Percentiles rank a stretch among this genome's conserved stretches.
Conservation (phyloP, 495 filamentous ascomycete genomes). For the Delitschia confertaspora region DNA sequence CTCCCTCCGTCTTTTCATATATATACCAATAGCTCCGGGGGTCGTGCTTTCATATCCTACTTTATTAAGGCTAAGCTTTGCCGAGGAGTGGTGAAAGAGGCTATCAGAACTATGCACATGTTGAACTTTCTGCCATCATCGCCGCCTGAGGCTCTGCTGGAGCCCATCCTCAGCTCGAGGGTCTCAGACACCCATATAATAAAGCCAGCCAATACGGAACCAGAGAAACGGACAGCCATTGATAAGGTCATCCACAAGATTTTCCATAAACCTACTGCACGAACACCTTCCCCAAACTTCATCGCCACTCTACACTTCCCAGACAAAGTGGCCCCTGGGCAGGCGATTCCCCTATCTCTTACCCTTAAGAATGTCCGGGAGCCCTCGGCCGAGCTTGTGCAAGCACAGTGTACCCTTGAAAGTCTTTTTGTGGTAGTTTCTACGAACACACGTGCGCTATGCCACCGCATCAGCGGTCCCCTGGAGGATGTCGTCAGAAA, state of each 20-base stretch:
- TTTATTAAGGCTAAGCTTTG: constrained; percentile 11
- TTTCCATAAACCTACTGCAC: not conserved
- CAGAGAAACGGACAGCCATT: constrained; percentile 6
- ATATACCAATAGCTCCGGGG: constrained; percentile 11
- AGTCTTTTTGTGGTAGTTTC: not conserved
- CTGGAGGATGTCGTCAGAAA: constrained; percentile 17
- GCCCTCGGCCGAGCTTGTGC: not conserved
- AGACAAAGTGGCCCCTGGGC: constrained; percentile 14
- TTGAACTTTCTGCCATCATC: constrained; percentile 10
- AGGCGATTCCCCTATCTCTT: constrained; percentile 13
- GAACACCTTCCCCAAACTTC: not conserved
- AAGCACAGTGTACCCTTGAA: not conserved
- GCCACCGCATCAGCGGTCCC: not conserved
- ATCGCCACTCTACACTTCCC: constrained; percentile 14
- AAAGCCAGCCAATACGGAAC: constrained; percentile 8
- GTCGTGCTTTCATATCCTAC: constrained; percentile 14
- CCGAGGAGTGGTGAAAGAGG: not conserved
- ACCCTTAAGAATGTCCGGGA: constrained; percentile 3
- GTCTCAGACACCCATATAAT: constrained; percentile 11
- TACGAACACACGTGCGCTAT: not conserved
- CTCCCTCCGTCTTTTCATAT: constrained; percentile 21
- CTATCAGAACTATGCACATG: not conserved
- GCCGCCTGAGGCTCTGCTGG: not conserved
- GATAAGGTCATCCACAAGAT: constrained; percentile 9
- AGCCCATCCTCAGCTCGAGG: constrained; percentile 5